These are phyloP conservation scores for Pseudopediastrum boryanum DNA, from an alignment of 139 green algal genomes.

Conservation along the genomic window DNA sequence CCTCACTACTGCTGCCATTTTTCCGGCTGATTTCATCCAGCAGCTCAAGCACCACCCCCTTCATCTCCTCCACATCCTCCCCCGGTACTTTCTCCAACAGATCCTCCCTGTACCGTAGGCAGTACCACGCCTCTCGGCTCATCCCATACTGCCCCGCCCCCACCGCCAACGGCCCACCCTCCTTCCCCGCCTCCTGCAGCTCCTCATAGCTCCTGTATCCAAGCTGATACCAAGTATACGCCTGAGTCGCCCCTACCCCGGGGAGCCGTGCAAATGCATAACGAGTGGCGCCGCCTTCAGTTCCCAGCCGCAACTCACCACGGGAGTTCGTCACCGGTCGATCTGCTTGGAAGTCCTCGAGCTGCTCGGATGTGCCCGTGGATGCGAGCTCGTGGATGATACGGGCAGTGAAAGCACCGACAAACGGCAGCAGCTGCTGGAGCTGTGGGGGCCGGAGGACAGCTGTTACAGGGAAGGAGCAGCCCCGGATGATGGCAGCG, in stretches of 20 bases:
- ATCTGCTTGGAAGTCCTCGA: constrained; percentile 37
- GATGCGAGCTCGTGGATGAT: constrained; percentile 34
- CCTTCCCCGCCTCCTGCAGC: background rate
- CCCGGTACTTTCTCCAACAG: background rate
- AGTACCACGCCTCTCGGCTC: constrained; percentile 32
- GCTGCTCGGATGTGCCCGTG: constrained; percentile 33
- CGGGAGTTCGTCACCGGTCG: constrained; percentile 25
- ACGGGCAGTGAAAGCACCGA: constrained; percentile 36
- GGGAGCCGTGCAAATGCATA: constrained; percentile 15
- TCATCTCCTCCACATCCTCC: constrained; percentile 40
- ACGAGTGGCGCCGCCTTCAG: constrained; percentile 20
- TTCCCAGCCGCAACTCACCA: constrained; percentile 30
- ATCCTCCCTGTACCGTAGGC: constrained; percentile 24
- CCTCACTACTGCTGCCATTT: no score
- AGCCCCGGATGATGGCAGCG: constrained; percentile 40
- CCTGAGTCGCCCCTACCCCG: constrained; percentile 36
- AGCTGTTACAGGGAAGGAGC: constrained; percentile 29
- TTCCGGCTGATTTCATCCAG: background rate
- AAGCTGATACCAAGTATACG: constrained; percentile 20
- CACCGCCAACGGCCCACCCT: background rate
- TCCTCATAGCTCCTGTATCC: constrained; percentile 20
- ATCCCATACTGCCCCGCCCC: constrained; percentile 1
- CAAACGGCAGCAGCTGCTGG: constrained; percentile 36
- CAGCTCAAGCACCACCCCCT: constrained; percentile 8
- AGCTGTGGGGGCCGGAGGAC: background rate